Evolutionary conservation across 148 eudicot genomes (phyloP), one percentile per base, ranked within the genome.

Genomic region (Simmondsia chinensis): DNA sequence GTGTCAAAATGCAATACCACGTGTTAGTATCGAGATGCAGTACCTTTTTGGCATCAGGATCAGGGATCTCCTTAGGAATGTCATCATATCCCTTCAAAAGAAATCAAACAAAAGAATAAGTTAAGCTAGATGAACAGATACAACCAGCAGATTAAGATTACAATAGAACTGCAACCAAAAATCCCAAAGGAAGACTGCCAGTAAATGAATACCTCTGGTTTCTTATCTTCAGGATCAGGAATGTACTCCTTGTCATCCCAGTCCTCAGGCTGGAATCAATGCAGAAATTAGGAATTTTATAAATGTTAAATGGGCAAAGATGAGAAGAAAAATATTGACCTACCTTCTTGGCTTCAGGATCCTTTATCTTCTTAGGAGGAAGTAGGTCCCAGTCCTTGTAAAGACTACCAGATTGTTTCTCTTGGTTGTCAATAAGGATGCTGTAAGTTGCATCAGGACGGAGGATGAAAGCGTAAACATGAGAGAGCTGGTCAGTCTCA

Each of bases 171-270:
- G n/a, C n/a, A n/a, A n/a, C n/a, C n/a, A n/a, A n/a, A n/a, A n/a
- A n/a, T n/a, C n/a, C n/a, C n/a, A n/a, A n/a, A n/a, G n/a, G n/a
- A n/a, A n/a, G n/a, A n/a, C n/a, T n/a, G n/a, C n/a, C n/a, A n/a
- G n/a, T n/a, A n/a, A n/a, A n/a, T n/a, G n/a, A 44, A 13, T 82
- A 91, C 95, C 96, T 82, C 87, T 13, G 96, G 99, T 58, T 91
- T 86, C 46, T 69, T 72, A 46, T 60, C 56, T 31, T 86, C 39
- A 32, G 99, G 94, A 67, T 82, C 94, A 9, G 79, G 82, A 13
- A 91, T 86, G 42, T 91, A 91, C 57, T 91, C 99, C 42, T 61
- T 72, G 18, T 91, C 94, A 14, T 88, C 99, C 99, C 99, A 91
- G 42, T 86, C 79, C 9, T 75, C 74, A 62, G 96, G 99, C 99